Evolutionary conservation across 768 basidiomycete species (phyloP), one percentile per base, ranked within the genome.

Genomic region (Boletus fagicola): DNA sequence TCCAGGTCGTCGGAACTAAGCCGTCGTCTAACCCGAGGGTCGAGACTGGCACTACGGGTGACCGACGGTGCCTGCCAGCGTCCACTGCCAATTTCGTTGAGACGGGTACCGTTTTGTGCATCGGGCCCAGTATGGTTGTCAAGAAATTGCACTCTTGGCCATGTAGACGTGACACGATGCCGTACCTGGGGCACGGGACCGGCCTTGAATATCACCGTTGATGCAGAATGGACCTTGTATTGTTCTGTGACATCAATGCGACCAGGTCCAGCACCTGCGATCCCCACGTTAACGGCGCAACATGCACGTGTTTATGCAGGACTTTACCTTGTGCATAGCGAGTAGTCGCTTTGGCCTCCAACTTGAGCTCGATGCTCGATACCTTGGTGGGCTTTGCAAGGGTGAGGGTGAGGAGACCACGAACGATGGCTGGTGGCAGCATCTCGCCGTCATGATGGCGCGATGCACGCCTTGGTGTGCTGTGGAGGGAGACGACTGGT

Each of bases 321-420:
- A 36, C 68, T 79, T 51, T 58, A 94, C 95, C 92, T 80, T 97
- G 94, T 2, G 88, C 86, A 88, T 93, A 97, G 38, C 84, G 81
- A 5, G 86, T 89, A 24, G 78, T 74, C 3, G 86, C 78, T 57
- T 78, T 87, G 3, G 90, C 94, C 45, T 85, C 77, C 22, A 99
- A 74, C 68, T 87, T 84, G 39, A 97, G 77, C 54, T 87, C 87
- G 56, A 99, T 94, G 65, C 86, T 89, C 33, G 88, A 86, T 62
- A 99, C 86, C 69, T 86, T 86, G 52, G 85, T 94, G 0, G 94
- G 85, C 69, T 96, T 96, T 31, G 77, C 76, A 40, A 90, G 73
- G 15, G 75, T 78, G 56, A 91, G 74, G 2, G 82, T 83, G 54
- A 90, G 76, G 5, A 90, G 72, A 11, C 88, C 88, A 48, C 88